A percentile compares a stretch with the other conserved stretches of the same genome.
These are phyloP conservation scores for Suillus subluteus DNA, from an alignment of 768 basidiomycete genomes.

Conservation along the genomic window DNA sequence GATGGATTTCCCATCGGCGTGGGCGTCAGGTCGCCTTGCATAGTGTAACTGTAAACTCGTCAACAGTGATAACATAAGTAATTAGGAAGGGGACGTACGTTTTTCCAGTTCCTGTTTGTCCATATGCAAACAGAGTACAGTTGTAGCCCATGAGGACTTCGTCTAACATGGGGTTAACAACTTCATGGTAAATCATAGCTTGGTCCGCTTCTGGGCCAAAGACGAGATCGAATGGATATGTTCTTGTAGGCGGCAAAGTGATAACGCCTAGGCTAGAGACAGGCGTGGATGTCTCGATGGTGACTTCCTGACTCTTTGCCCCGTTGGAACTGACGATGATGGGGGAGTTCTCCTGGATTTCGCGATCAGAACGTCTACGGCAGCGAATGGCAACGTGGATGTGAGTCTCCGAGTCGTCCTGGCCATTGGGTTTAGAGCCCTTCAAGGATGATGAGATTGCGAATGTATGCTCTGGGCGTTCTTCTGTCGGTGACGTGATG, in stretches of 20 bases:
- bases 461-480: constrained; percentile 19
- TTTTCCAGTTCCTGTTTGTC: constrained; percentile 98
- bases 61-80: constrained; percentile 12
- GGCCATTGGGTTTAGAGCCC: constrained; percentile 29
- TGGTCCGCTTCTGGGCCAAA: constrained; percentile 98
- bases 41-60: constrained; percentile 74
- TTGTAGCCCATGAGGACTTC: constrained; percentile 97
- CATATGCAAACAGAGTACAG: constrained; percentile 96
- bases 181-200: constrained; percentile 89
- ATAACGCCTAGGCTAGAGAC: constrained; percentile 73
- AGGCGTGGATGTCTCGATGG: constrained; percentile 77
- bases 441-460: constrained; percentile 30
- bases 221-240: constrained; percentile 93
- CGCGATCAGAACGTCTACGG: constrained; percentile 82
- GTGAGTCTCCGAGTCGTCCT: constrained; percentile 69
- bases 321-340: constrained; percentile 83
- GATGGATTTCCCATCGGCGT: constrained; percentile 90
- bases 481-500: constrained; percentile 29
- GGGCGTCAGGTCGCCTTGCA: constrained; percentile 91
- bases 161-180: constrained; percentile 89
- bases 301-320: constrained; percentile 73
- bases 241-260: constrained; percentile 74
- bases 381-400: constrained; percentile 95
- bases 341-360: constrained; percentile 84
- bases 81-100: constrained; percentile 63